phyloP scores from a whole-genome alignment of 2,329 filamentous ascomycete species.

The Pseudocercospora macadamiae region DNA sequence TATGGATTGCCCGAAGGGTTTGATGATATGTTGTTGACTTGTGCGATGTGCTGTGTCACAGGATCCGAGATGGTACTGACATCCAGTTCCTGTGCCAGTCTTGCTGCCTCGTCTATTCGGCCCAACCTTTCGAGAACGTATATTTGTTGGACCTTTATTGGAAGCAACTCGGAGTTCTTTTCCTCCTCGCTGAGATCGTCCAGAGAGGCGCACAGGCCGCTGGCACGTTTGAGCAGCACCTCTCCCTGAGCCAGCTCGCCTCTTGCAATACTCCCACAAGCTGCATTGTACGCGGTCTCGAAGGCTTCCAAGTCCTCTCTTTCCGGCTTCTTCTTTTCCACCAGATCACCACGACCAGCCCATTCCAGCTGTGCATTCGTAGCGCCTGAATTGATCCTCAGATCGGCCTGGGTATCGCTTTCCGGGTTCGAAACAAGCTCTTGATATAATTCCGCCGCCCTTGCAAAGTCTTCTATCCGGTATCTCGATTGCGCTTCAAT shows the following conservation, averaged over 20 bases:
- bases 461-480: slow-evolving; percentile 71
- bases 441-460: slow-evolving; percentile 66
- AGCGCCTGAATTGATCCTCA: slow-evolving; percentile 76
- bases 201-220: slow-evolving; percentile 70
- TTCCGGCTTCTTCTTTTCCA: slow-evolving; percentile 58
- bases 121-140: slow-evolving; percentile 71
- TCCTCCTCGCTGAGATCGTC: slow-evolving; percentile 76
- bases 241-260: slow-evolving; percentile 68
- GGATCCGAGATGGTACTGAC: slow-evolving; percentile 66
- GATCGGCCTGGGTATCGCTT: slow-evolving; percentile 69
- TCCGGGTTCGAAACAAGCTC: slow-evolving; percentile 55
- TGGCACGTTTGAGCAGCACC: slow-evolving; percentile 69
- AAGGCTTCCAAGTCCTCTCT: slow-evolving; percentile 72
- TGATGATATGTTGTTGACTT: slow-evolving; percentile 64
- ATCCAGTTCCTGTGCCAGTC: slow-evolving; percentile 65
- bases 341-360: slow-evolving; percentile 59
- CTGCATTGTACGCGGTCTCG: slow-evolving; percentile 80
- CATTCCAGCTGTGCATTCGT: slow-evolving; percentile 73
- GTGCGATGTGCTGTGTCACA: slow-evolving; percentile 67
- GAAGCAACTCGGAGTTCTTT: slow-evolving; percentile 72
- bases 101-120: slow-evolving; percentile 65
- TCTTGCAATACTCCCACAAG: slow-evolving; percentile 71
- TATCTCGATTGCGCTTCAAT: slow-evolving; percentile 71
- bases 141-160: slow-evolving; percentile 75
- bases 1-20: slow-evolving; percentile 64